Conservation (phyloP, 768 basidiomycete genomes). For the Dacryopinax primogenitus region DNA sequence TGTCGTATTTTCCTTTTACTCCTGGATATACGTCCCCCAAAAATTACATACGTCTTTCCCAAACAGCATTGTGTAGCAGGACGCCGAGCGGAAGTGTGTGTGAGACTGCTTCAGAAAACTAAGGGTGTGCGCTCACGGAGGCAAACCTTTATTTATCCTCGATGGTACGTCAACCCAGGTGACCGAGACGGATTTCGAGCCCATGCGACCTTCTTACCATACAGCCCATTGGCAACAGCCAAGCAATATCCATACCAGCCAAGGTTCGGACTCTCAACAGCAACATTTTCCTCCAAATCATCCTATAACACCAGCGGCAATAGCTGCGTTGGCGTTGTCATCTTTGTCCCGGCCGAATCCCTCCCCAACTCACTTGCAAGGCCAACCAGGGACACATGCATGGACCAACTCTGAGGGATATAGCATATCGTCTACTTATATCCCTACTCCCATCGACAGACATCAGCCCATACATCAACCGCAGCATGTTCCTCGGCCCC, state of each 20-base stretch:
- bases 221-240: neutral
- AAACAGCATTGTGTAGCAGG: too few species aligned
- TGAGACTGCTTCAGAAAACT: neutral
- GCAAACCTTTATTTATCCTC: too few species aligned
- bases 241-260: neutral
- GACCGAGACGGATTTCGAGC: too few species aligned
- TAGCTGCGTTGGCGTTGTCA: neutral
- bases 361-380: conserved; percentile 4
- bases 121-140: too few species aligned
- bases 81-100: neutral
- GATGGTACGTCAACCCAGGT: too few species aligned
- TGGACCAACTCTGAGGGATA: conserved; percentile 29
- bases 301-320: neutral
- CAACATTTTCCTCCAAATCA: neutral
- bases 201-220: neutral
- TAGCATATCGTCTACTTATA: conserved; percentile 31
- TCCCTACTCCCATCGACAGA: conserved; percentile 14
- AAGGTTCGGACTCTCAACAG: neutral
- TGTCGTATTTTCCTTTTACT: neutral
- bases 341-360: neutral
- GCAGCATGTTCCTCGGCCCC: neutral
- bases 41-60: neutral
- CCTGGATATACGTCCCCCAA: neutral
- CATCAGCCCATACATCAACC: neutral
- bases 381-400: conserved; percentile 18